Conservation (phyloP, 2,329 filamentous ascomycete species). For the Diaporthe helianthi region DNA sequence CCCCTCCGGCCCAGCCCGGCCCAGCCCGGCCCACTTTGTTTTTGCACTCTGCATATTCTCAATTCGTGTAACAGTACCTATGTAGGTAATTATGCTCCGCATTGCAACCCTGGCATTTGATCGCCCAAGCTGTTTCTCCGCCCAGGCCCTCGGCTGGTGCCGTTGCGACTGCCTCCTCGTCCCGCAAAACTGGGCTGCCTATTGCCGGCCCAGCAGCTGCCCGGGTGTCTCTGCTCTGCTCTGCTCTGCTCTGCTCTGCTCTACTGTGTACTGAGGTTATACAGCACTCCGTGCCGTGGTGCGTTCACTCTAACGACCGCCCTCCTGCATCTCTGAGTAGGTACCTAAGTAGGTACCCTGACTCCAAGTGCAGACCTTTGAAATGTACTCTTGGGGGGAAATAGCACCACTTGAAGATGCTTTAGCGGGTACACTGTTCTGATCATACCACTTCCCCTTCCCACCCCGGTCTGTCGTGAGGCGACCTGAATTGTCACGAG, state of each 20-base stretch:
- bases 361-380: constrained; percentile 2
- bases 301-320: background rate
- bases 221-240: no score
- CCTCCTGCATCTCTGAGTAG: background rate
- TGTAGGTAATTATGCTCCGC: background rate
- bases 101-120: constrained; percentile 13
- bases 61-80: no score
- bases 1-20: background rate
- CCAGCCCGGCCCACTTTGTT: background rate
- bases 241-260: no score
- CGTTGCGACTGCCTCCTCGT: background rate
- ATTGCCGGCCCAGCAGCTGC: no score
- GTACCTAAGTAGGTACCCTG: no score
- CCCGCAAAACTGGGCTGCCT: background rate
- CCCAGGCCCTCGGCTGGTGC: constrained; percentile 8
- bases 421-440: background rate
- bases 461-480: constrained; percentile 1
- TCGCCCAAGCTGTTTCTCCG: constrained; percentile 4
- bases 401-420: constrained; percentile 16
- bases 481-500: constrained; percentile 21
- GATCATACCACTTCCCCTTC: constrained; percentile 16
- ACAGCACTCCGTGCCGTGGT: no score
- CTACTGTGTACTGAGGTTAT: no score
- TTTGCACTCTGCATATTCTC: background rate
- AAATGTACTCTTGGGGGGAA: background rate